Conservation (phyloP, 192 early-diverging fungal species). For the Tieghemiomyces parasiticus region DNA sequence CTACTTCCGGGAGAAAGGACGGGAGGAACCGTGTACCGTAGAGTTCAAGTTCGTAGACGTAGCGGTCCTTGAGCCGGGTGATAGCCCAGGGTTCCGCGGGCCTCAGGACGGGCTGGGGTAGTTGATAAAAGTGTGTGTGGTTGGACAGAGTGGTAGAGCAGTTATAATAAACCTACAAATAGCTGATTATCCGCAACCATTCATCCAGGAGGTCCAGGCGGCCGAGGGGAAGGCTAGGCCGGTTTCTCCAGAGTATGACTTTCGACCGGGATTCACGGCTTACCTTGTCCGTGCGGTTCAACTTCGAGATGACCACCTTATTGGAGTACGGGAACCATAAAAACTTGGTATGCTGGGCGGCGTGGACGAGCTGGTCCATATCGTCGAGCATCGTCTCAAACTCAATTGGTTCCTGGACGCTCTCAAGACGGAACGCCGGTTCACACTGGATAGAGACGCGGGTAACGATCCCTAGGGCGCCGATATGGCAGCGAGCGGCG, state of each 20-base stretch:
- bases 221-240: no score
- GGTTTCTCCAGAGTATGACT: no score
- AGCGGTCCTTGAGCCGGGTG: constrained; percentile 20
- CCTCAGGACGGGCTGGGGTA: constrained; percentile 14
- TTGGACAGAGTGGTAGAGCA: no score
- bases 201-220: no score
- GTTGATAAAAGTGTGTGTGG: no score
- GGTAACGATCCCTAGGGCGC: constrained; percentile 52
- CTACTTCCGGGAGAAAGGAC: constrained; percentile 28
- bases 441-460: constrained; percentile 50
- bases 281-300: constrained; percentile 37
- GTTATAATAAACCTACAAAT: no score
- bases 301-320: constrained; percentile 46
- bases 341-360: constrained; percentile 58
- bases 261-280: no score
- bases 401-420: constrained; percentile 41
- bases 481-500: constrained; percentile 50
- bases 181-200: no score
- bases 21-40: constrained; percentile 36
- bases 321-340: constrained; percentile 72
- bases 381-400: constrained; percentile 36
- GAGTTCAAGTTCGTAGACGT: constrained; percentile 36
- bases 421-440: constrained; percentile 44
- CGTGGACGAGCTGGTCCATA: constrained; percentile 30
- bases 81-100: neutral